Evolutionary conservation across 192 early-diverging fungal genomes (phyloP), one percentile per base, ranked within the genome.

Genomic region (Linnemannia elongata): DNA sequence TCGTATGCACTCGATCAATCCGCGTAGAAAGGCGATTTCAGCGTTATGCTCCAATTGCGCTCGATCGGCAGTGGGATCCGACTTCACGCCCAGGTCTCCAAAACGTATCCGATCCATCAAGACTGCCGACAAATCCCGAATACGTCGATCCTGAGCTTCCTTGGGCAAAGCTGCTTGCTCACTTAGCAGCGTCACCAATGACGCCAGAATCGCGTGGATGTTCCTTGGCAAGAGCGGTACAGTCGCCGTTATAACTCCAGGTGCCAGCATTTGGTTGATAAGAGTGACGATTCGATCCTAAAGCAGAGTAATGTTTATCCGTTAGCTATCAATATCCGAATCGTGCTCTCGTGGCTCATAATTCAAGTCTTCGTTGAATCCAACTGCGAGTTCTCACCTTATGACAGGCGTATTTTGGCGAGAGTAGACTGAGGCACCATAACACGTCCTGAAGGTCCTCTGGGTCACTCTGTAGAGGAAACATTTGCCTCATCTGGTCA

Each of bases 341-440:
- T 54, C 60, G 24, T 24, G 27, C 27, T 71, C 44, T 35, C 10
- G 22, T 20, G 41, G 60, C 17, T 30, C 35, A 60, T 4, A n/a
- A 60, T 47, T 35, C 3, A 30, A 9, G 13, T 3, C 18, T 41
- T 9, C n/a, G 55, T 30, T 33, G 60, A 66, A 27, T 66, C 60
- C 27, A 33, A 66, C 15, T 33, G 60, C 13, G 1, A 30, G 12
- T 1, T 24, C 60, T 38, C 78, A 87, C 85, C 75, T 87, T 87
- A 18, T 81, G 81, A n/a, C 85, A 87, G 42, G 79, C 54, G 42
- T 78, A 87, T 75, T 71, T 78, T 24, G 70, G 60, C 41, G 85
- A 87, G 6, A 87, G 66, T 8, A 87, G 76, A 15, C 49, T 78
- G 30, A 87, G 75, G 52, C 85, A 81, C 85, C 85, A 87, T 8